A percentile compares a stretch with the other conserved stretches of the same genome.
phyloP scores from a whole-genome alignment of 192 early-diverging fungal genomes.

The Dimargaris cristalligena region DNA sequence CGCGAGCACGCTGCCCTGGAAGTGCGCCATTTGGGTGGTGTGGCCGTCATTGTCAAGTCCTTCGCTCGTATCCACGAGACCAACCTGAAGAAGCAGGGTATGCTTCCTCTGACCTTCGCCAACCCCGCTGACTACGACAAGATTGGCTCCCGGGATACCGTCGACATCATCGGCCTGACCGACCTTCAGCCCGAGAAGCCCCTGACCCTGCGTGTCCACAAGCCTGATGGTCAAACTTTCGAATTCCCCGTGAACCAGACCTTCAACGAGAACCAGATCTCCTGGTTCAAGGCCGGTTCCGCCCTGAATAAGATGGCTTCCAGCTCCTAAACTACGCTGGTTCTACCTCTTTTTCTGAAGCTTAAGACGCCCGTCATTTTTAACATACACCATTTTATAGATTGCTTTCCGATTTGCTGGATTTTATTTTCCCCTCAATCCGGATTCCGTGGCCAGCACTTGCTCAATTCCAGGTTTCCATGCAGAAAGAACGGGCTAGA shows the following conservation, averaged over 20 bases:
- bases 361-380: too few species aligned
- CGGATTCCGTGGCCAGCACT: too few species aligned
- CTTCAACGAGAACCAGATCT: constrained; percentile 97
- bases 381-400: too few species aligned
- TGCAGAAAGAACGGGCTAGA: too few species aligned
- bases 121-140: constrained; percentile 89
- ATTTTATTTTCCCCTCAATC: too few species aligned
- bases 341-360: too few species aligned
- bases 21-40: constrained; percentile 87
- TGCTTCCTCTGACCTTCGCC: constrained; percentile 89
- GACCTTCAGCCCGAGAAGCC: constrained; percentile 65
- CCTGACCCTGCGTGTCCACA: constrained; percentile 68
- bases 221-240: constrained; percentile 54
- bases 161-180: constrained; percentile 76
- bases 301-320: constrained; percentile 70
- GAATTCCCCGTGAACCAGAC: constrained; percentile 90
- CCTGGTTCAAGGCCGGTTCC: constrained; percentile 93
- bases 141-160: constrained; percentile 70
- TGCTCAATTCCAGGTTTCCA: too few species aligned
- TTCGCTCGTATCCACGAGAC: constrained; percentile 99
- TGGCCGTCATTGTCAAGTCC: constrained; percentile 84
- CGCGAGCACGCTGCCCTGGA: constrained; percentile 98
- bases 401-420: too few species aligned
- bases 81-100: constrained; percentile 99
- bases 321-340: constrained; percentile 22